These are phyloP conservation scores for Coniochaeta hoffmannii DNA, from an alignment of 2,329 filamentous ascomycete genomes.

Conservation along the genomic window DNA sequence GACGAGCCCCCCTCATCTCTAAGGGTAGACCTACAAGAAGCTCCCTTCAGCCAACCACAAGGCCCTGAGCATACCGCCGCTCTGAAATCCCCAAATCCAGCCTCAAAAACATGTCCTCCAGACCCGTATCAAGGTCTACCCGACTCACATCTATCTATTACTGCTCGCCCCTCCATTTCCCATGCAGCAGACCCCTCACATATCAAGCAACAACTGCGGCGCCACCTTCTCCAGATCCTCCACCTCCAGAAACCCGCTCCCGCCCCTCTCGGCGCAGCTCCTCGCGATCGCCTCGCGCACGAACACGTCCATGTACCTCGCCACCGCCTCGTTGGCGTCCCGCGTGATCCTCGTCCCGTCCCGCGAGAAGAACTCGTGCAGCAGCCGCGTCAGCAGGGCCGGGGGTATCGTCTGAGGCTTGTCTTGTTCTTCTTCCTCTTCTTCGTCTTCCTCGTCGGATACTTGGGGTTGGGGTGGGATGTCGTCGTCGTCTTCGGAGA, in stretches of 20 bases:
- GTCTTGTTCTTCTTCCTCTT: conserved; percentile 25
- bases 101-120: no score
- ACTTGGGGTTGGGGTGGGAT: conserved; percentile 12
- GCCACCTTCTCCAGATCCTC: conserved; percentile 86
- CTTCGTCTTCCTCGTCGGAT: conserved; percentile 17
- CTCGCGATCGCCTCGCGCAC: conserved; percentile 81
- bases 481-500: conserved; percentile 17
- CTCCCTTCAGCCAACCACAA: no score
- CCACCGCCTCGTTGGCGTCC: conserved; percentile 69
- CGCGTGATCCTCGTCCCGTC: conserved; percentile 66
- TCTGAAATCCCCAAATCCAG: no score
- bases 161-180: no score
- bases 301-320: conserved; percentile 86
- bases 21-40: no score
- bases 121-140: no score
- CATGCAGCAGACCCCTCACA: conserved; percentile 38
- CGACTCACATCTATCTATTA: no score
- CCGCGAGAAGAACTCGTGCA: conserved; percentile 73
- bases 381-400: conserved; percentile 65
- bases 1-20: no score
- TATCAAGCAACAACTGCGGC: conserved; percentile 78
- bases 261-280: conserved; percentile 60
- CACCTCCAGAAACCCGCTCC: conserved; percentile 69
- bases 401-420: conserved; percentile 53
- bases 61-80: no score